phyloP scores from a whole-genome alignment of 441 rosid species.

The Gossypium gossypioides region DNA sequence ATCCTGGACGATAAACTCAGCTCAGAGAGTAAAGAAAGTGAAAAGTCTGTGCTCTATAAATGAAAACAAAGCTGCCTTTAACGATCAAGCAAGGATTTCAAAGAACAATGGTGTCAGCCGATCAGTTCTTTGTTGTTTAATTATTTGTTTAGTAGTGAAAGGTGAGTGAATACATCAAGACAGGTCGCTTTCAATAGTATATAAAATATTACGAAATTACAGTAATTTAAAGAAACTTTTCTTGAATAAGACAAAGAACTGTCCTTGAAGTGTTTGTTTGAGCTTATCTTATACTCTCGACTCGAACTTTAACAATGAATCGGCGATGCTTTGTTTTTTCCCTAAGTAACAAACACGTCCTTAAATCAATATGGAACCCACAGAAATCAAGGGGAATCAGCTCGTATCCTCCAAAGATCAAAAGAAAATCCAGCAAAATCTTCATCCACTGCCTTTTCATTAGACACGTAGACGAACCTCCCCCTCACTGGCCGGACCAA shows the following conservation, averaged over 20 bases:
- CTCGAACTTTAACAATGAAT: not conserved
- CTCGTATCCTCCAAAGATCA: slow-evolving; percentile 13
- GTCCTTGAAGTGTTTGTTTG: not conserved
- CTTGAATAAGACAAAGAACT: not conserved
- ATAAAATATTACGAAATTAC: not conserved
- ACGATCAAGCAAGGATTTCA: not conserved
- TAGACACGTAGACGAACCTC: not conserved
- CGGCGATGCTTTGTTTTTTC: not conserved
- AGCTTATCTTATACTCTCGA: not conserved
- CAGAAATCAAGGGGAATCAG: slow-evolving; percentile 15
- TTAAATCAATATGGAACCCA: slow-evolving; percentile 18
- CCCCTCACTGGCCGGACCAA: slow-evolving; percentile 26
- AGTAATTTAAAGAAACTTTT: not conserved
- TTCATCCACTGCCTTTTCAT: not conserved
- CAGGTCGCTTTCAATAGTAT: not conserved
- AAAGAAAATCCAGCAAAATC: not conserved
- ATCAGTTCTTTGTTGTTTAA: not conserved
- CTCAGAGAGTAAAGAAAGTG: not conserved
- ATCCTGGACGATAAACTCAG: not conserved
- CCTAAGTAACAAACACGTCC: not conserved
- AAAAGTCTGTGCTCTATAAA: not conserved
- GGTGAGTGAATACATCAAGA: not conserved
- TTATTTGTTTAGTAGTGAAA: not conserved
- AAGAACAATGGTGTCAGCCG: not conserved
- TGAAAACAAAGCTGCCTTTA: not conserved